Conservation (phyloP, 2,329 filamentous ascomycete species). For the Aspergillus viridinutans region DNA sequence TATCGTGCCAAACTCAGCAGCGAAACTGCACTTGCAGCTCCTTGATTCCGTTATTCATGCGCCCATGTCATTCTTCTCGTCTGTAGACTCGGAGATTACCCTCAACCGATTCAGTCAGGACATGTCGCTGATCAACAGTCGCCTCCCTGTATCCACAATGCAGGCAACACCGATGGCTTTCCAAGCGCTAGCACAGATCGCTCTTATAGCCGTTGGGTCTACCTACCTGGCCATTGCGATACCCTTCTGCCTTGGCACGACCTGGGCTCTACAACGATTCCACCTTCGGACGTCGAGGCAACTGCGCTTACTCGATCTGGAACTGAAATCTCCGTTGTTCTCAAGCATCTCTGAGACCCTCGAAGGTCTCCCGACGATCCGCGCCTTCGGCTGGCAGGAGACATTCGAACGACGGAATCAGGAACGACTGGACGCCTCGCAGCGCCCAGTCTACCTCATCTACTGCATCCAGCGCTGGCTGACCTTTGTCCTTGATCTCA, state of each 20-base stretch:
- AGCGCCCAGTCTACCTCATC: slow-evolving; percentile 43
- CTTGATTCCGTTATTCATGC: slow-evolving; percentile 4
- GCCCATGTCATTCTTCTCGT: slow-evolving; percentile 12
- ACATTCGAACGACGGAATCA: slow-evolving; percentile 36
- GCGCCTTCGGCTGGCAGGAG: slow-evolving; percentile 47
- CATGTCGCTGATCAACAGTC: slow-evolving; percentile 20
- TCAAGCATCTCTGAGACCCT: slow-evolving; percentile 50
- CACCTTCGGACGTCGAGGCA: slow-evolving; percentile 45
- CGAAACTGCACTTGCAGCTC: slow-evolving; percentile 4
- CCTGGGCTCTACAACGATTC: slow-evolving; percentile 39
- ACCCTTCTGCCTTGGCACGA: slow-evolving; percentile 40
- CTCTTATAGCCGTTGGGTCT: slow-evolving; percentile 32
- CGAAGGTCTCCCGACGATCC: slow-evolving; percentile 46
- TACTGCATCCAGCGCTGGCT: slow-evolving; percentile 44
- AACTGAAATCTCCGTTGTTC: slow-evolving; percentile 48
- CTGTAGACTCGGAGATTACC: slow-evolving; percentile 9
- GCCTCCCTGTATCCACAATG: slow-evolving; percentile 13
- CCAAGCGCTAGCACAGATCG: neutral
- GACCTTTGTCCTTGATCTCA: slow-evolving; percentile 36
- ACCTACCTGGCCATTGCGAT: slow-evolving; percentile 32
- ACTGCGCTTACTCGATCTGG: slow-evolving; percentile 51
- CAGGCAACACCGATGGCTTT: neutral
- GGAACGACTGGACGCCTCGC: slow-evolving; percentile 35
- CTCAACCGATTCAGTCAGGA: slow-evolving; percentile 27
- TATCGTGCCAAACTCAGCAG: slow-evolving; percentile 2